These are phyloP conservation scores for Strigomonas galati DNA, from an alignment of 208 protist genomes.

Conservation along the genomic window DNA sequence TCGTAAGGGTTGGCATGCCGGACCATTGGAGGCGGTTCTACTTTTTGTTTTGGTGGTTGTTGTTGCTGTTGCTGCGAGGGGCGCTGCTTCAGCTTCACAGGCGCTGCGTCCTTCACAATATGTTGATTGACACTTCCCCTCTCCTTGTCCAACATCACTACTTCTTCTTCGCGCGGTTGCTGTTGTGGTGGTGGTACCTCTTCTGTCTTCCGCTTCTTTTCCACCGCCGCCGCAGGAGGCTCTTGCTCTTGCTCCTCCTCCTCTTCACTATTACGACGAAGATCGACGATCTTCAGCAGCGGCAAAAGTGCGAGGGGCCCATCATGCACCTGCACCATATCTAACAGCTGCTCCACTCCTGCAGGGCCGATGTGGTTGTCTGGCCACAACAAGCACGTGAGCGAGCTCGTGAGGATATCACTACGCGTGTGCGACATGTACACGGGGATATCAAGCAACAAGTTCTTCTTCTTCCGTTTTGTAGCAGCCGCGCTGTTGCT, in stretches of 20 bases:
- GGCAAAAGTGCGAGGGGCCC: slow-evolving; percentile 1
- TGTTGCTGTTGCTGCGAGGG: no score
- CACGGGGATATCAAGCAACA: slow-evolving; percentile 17
- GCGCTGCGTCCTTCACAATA: background rate
- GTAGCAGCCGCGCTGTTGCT: background rate
- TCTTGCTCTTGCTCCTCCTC: background rate
- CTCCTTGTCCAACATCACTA: background rate
- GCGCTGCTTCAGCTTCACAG: background rate
- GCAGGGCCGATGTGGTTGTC: slow-evolving; percentile 33
- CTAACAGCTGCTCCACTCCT: slow-evolving; percentile 27
- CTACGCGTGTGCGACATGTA: slow-evolving; percentile 17
- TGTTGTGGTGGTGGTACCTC: no score
- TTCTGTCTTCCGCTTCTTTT: no score
- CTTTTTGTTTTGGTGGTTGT: no score
- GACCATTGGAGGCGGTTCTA: no score
- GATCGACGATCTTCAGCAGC: slow-evolving; percentile 1
- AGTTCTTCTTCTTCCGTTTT: slow-evolving; percentile 11
- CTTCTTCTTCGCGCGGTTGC: background rate
- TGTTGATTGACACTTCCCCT: background rate
- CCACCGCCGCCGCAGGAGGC: no score
- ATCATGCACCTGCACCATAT: background rate
- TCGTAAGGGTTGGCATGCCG: no score
- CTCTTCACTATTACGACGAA: background rate
- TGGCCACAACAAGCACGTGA: slow-evolving; percentile 25
- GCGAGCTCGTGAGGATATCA: slow-evolving; percentile 30